Base-by-base conservation (phyloP, 2,329 filamentous ascomycete species). In the Didymella keratinophila region DNA sequence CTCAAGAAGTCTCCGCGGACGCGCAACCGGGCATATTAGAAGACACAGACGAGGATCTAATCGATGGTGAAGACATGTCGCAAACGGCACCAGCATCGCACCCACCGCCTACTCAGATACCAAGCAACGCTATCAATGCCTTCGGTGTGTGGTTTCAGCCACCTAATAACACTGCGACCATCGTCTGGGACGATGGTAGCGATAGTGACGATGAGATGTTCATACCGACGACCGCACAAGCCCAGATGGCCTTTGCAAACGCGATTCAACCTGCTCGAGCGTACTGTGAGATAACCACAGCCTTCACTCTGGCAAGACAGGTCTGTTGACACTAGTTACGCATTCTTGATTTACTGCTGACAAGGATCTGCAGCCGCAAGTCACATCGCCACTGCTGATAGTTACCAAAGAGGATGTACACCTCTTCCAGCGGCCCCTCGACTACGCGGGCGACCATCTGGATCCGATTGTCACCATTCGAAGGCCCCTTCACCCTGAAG, bases 401-500 rank as follows among this genome's bases (percentile, higher is more conserved):
- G 65, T 82, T 36, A 78, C 79, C 0, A 78, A 78, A 47, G 69
- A 75, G 27, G 80, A 80, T 55, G 68, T 82, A 5, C 79, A 78
- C 63, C 75, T 83, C 25, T 62, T 80, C 9, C 80, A 82, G 63
- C 76, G 66, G 2, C 65, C 64, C 18, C 61, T 63, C 68, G 37
- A 60, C 16, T 28, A 44, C 46, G 18, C 14, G 5, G 28, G 37
- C 25, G 48, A 61, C 27, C 16, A 37, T 16, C 36, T 23, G 1
- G 48, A 66, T 1, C 61, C 60, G 5, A 58, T 78, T 70, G 18
- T 79, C n/a, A 72, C 74, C 2, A 73, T 81, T 53, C 74, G 71
- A 10, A 71, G 76, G 41, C 75, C 78, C 2, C 53, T 72, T 12
- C 66, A 65, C 28, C 61, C 67, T 0, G 25, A 51, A 1, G 42